Base-by-base conservation (phyloP, 2,329 filamentous ascomycete genomes). In the Aspergillus tamarii region DNA sequence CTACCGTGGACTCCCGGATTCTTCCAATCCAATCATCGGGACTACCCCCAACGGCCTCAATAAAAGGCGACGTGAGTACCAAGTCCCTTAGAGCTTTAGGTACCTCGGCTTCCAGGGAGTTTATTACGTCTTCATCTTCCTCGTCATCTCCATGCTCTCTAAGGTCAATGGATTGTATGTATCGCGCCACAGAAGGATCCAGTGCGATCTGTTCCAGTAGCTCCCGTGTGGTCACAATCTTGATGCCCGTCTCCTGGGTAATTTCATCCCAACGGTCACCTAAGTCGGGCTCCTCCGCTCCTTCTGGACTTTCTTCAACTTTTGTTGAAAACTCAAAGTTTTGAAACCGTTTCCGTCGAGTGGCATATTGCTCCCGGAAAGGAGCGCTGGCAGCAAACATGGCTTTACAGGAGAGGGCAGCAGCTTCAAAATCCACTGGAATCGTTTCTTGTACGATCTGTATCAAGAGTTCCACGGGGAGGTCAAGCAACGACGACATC, bases 381-480 rank as follows among this genome's bases (percentile, higher is more conserved):
- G 58, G 48, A 23, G 46, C 34, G 58, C 58, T 54, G 48, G 58
- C 58, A 23, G 26, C 48, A 54, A 39, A 45, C 6, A 60, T 30
- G 28, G 58, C 14, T 60, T 54, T 53, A 54, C 58, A 60, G 23
- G 58, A 53, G n/a, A 60, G 32, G 4, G 46, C 34, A 11, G 48
- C 32, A 36, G 58, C 48, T 54, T 60, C 58, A 54, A 60, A 60
- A n/a, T 34, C 58, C n/a, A 28, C 23, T 3, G 58, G 58, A n/a
- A 55, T 54, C 23, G 48, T 60, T 26, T 54, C 46, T 41, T 54
- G 48, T 26, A 60, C n/a, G 34, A 60, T 55, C 48, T 54, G 48
- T 11, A n/a, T 21, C n/a, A 60, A 36, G 7, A 60, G 48, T 23
- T 60, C 58, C 34, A 60, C 30, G 34, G 58, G 58, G 21, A 60